Conservation (phyloP, 345 rosid genomes). For the Eucalyptus lansdowneana region DNA sequence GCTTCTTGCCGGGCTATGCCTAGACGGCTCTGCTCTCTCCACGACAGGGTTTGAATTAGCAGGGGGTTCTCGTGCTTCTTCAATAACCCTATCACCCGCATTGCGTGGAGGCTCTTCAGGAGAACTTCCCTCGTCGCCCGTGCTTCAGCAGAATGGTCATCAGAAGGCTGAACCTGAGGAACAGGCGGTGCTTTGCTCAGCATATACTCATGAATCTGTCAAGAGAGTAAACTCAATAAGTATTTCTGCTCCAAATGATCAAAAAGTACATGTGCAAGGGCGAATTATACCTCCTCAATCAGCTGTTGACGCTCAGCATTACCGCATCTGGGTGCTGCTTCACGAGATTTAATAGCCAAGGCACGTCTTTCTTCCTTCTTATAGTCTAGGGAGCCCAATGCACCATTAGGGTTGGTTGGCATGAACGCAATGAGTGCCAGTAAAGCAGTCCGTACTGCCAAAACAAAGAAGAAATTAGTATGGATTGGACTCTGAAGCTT, state of each 20-base stretch:
- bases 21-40: constrained; percentile 5
- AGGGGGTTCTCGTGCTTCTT: constrained; percentile 29
- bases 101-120: constrained; percentile 4
- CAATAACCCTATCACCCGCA: constrained; percentile 20
- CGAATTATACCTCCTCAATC: constrained; percentile 60
- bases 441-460: constrained; percentile 88
- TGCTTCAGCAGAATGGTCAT: constrained; percentile 9
- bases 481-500: not conserved
- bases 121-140: not conserved
- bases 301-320: constrained; percentile 76
- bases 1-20: constrained; percentile 15
- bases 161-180: constrained; percentile 21
- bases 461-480: not conserved
- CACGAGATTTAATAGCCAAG: constrained; percentile 89
- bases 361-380: constrained; percentile 74
- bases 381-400: constrained; percentile 87
- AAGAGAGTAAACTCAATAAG: not conserved
- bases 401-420: constrained; percentile 94
- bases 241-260: not conserved
- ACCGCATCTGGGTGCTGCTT: constrained; percentile 65
- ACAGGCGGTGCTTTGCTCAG: constrained; percentile 67
- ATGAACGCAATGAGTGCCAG: constrained; percentile 93
- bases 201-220: constrained; percentile 86
- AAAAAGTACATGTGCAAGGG: too few relatives aligned
- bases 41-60: constrained; percentile 11